Percentiles rank a stretch among this genome's conserved stretches.
Conservation (phyloP, 257 asterid species). For the Solanum dulcamara region DNA sequence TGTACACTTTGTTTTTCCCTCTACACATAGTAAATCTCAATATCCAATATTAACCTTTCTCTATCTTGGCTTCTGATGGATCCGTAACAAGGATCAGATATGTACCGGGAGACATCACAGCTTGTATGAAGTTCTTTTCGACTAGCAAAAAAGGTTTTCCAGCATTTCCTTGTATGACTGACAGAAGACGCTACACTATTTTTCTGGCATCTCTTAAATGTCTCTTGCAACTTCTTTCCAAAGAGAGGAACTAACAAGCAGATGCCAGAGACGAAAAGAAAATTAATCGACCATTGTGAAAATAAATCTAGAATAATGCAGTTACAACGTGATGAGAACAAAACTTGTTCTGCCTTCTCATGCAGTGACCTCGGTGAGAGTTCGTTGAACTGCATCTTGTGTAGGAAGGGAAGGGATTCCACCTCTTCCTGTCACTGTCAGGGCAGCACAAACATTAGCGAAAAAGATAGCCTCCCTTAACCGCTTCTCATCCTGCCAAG, state of each 20-base stretch:
- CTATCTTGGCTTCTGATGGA: neutral
- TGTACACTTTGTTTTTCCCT: neutral
- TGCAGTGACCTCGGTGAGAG: conserved; percentile 22
- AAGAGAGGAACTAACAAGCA: neutral
- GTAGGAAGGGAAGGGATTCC: conserved; percentile 92
- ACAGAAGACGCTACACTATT: neutral
- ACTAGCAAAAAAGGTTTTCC: neutral
- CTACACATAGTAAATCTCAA: neutral
- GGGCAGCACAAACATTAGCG: conserved; percentile 90
- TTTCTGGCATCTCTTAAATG: neutral
- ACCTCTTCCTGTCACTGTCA: conserved; percentile 72
- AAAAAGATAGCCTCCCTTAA: conserved; percentile 58
- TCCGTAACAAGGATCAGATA: neutral
- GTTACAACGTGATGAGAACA: neutral
- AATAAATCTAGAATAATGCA: neutral
- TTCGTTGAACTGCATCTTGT: conserved; percentile 35
- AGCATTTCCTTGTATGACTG: neutral
- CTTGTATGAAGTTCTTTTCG: neutral
- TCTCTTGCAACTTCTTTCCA: neutral
- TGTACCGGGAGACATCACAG: neutral
- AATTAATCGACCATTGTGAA: neutral
- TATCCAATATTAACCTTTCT: neutral
- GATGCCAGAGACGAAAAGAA: neutral
- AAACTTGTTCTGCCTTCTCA: neutral
- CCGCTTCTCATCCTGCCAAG: conserved; percentile 52